Base-by-base conservation (phyloP, 2,329 filamentous ascomycete species). In the Clonostachys sp. region DNA sequence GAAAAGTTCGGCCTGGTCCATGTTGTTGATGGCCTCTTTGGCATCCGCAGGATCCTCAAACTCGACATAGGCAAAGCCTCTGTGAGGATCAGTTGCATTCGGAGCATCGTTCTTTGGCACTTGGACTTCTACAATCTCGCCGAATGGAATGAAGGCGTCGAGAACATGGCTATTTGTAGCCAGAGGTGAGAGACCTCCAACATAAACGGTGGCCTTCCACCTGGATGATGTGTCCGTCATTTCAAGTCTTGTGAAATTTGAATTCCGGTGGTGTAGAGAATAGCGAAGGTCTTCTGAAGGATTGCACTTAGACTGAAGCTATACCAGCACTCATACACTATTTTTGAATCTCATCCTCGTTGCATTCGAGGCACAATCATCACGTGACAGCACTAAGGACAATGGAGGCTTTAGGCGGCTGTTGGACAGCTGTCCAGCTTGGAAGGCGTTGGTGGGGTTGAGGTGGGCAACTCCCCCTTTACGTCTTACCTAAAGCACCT, bases 1-100 rank as follows among this genome's bases (percentile, higher is more conserved):
- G 63, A 92, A 97, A 42, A 99, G 80, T 70, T 97, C 92, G 51
- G 91, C 87, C 65, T 96, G 91, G 63, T 99, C 90, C 92, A 99
- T 97, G 64, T 99, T 99, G 75, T 97, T 91, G 65, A 99, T 96
- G 45, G 94, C 94, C 68, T 97, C 92, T 60, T 85, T 85, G 30
- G 91, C 92, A 68, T 99, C 94, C 48, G 86, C 81, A 12, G 83
- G 78, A 48, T 90, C 80, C 59, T 96, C 91, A 61, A 89, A 99
- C 62, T 99, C 94, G 45, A 99, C 89, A 64, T 99, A 97, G 49
- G 91, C 94, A 66, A 97, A 99, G 1, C 95, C 94, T 45, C 91
- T 80, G 65, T 99, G 94, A 33, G 83, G 73, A 39, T 95, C 89
- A 43, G 79, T 83, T 7, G 87, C 83, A 52, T 89, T 91, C 54